Conservation (phyloP, 1,284 basidiomycete species). For the Agaricales sp. region DNA sequence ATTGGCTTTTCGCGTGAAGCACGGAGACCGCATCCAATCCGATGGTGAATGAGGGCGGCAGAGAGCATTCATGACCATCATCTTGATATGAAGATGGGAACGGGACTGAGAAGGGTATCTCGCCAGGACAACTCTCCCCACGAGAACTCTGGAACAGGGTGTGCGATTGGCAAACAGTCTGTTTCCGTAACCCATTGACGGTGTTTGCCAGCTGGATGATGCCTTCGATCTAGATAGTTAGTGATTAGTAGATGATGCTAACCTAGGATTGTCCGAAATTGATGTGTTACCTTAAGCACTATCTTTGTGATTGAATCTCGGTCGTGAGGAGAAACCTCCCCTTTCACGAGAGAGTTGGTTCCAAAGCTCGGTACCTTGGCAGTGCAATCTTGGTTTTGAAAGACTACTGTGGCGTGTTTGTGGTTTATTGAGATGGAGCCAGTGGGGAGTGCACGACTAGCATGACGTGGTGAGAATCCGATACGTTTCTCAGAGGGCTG, state of each 20-base stretch:
- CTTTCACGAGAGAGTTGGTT: neutral
- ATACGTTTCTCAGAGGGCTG: neutral
- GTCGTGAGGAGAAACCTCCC: neutral
- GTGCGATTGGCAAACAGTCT: neutral
- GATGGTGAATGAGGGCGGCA: conserved; percentile 32
- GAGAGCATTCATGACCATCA: conserved; percentile 18
- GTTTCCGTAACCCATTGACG: neutral
- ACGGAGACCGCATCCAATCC: conserved; percentile 24
- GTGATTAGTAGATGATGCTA: neutral
- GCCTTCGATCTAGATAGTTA: neutral
- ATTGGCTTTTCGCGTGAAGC: conserved; percentile 22
- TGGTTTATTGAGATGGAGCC: neutral
- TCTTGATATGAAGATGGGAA: conserved; percentile 26
- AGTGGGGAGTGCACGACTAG: neutral
- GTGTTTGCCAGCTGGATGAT: neutral
- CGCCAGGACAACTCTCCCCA: conserved; percentile 22
- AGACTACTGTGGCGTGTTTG: neutral
- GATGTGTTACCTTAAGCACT: neutral
- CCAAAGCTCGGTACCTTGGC: neutral
- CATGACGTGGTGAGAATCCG: neutral
- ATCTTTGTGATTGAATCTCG: neutral
- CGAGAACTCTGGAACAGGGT: neutral
- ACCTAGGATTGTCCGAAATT: neutral
- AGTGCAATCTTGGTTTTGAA: neutral
- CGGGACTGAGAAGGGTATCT: conserved; percentile 28